Evolutionary conservation across 805 yeast species (phyloP), one percentile per base, ranked within the genome.

Genomic region (Lachancea meyersii): DNA sequence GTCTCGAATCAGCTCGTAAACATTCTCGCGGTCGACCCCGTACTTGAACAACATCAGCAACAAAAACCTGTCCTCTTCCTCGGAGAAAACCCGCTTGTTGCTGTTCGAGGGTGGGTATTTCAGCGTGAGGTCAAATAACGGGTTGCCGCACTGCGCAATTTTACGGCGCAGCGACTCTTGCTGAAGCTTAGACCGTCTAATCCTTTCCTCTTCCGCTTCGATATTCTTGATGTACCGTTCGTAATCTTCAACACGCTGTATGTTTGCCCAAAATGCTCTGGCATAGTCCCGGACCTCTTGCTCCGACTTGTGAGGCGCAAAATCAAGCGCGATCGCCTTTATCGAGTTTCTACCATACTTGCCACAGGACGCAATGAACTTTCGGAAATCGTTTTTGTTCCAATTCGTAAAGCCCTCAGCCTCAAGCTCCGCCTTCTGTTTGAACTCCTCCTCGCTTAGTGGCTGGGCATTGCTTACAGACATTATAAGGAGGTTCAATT

Each of bases 21-120:
- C 67, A 55, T 85, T 87, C 11, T 79, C 80, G 19, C 81, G 71
- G 51, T 86, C 96, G 26, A 89, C 62, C 0, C 98, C 98, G 57
- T 76, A 78, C 47, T 82, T 72, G 67, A 84, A 82, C 57, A 87
- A 66, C 68, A 85, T 89, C 13, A 88, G 77, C 45, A 93, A 67
- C 52, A 93, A 65, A 61, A 85, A 93, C 53, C 96, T 71, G 63
- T 93, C 98, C 60, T 93, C 97, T 48, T 85, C 95, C 38, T 86
- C 94, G 23, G 86, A 77, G 63, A 79, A 93, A 2, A 82, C 75
- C 54, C 81, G 78, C 58, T 79, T 77, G 30, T 75, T 69, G 7
- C 83, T 70, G 2, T 83, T 74, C 2, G 79, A 75, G 6, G 93
- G 87, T 3, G 95, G 95, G 48, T 72, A 75, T 49, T 78, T 77